Base-by-base conservation (phyloP, 2,329 filamentous ascomycete species). In the Dothistroma pini region DNA sequence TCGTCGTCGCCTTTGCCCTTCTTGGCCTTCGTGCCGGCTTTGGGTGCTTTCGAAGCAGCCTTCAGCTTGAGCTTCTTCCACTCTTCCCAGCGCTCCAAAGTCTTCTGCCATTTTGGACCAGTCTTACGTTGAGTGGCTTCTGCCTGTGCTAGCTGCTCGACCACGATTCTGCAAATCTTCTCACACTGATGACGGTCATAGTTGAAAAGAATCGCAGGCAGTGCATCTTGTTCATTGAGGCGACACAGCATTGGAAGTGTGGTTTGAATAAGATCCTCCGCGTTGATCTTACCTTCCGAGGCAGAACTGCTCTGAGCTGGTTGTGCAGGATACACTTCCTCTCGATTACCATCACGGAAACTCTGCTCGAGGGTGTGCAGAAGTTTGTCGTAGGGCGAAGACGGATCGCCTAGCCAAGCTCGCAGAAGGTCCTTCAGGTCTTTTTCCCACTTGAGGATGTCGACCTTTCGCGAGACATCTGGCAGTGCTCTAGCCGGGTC, bases 131-230 rank as follows among this genome's bases (percentile, higher is more conserved):
- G 89, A 8, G 71, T 67, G 0, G 75, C 65, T 68, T 90, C 88
- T 0, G 83, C 81, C 1, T 77, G 69, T 54, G 80, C 70, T 0
- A 92, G 76, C 60, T 85, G 78, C 0, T 73, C 66, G 1, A 87
- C 71, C 0, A 92, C 67, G 0, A 74, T 68, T 25, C 72, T 66
- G 29, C 84, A 81, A 31, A 89, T 82, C 10, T 74, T 72, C 72
- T 91, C 89, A 68, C 90, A 93, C 32, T 77, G 74, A 1, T 74
- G 73, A 53, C 89, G 84, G 65, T 92, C 87, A 67, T 90, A 93
- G 70, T 90, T 90, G 78, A 93, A 93, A 1, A 92, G 73, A 12
- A 93, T 85, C 0, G 87, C 89, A 0, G 89, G 90, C 0, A 93
- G 78, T 0, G 87, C 88, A 58, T 84, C 82, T 59, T 86, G 83